phyloP scores from a whole-genome alignment of 1,139 yeast genomes.

The Yamadazyma sp. region DNA sequence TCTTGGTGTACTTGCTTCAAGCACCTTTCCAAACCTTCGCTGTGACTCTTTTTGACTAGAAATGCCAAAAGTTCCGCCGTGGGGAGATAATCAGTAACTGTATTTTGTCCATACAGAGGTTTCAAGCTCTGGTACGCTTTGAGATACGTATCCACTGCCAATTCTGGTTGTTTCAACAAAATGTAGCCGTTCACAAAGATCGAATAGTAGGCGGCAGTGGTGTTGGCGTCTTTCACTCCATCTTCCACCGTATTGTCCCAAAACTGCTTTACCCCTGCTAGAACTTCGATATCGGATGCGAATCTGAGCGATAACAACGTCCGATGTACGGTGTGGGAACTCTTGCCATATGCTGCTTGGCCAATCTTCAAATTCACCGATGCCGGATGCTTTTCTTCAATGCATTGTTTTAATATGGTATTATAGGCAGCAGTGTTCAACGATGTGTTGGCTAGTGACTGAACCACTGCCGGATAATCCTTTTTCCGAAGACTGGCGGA shows the following conservation, averaged over 20 bases:
- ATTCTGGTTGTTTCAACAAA: slow-evolving; percentile 24
- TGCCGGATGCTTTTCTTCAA: slow-evolving; percentile 3
- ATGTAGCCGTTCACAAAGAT: slow-evolving; percentile 25
- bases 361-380: slow-evolving; percentile 2
- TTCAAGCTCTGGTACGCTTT: slow-evolving; percentile 6
- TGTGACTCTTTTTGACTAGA: slow-evolving; percentile 20
- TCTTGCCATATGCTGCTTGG: neutral
- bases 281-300: slow-evolving; percentile 2
- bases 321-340: neutral
- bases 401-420: slow-evolving; percentile 2
- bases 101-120: neutral
- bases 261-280: slow-evolving; percentile 7
- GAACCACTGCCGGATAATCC: neutral
- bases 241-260: slow-evolving; percentile 9
- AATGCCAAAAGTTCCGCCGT: slow-evolving; percentile 15
- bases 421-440: slow-evolving; percentile 1
- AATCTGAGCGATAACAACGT: slow-evolving; percentile 1
- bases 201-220: slow-evolving; percentile 19
- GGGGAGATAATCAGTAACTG: slow-evolving; percentile 13
- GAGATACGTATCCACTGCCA: slow-evolving; percentile 24
- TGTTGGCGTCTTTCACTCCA: neutral
- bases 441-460: neutral
- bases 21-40: slow-evolving; percentile 18
- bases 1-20: slow-evolving; percentile 9
- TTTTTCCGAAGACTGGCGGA: neutral